phyloP scores from a whole-genome alignment of 2,329 filamentous ascomycete genomes.

The Fusarium pseudonygamai region DNA sequence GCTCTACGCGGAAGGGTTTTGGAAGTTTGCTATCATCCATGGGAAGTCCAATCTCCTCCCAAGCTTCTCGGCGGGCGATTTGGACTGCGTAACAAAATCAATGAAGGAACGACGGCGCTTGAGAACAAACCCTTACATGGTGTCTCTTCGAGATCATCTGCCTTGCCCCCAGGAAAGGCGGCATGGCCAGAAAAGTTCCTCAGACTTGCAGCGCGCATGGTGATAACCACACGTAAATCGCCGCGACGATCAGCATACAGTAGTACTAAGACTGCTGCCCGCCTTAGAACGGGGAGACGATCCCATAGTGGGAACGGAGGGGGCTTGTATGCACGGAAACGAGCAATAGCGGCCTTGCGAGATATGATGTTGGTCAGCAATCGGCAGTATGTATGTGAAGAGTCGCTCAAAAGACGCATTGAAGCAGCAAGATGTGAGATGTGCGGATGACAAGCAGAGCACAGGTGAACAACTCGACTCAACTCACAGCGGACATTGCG shows the following conservation, averaged over 20 bases:
- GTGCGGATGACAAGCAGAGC: neutral
- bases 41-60: slow-evolving; percentile 92
- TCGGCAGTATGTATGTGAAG: slow-evolving; percentile 1
- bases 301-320: slow-evolving; percentile 72
- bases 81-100: slow-evolving; percentile 63
- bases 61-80: slow-evolving; percentile 88
- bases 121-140: slow-evolving; percentile 58
- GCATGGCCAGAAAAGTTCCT: slow-evolving; percentile 84
- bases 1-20: slow-evolving; percentile 82
- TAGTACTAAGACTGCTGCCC: slow-evolving; percentile 88
- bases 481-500: slow-evolving; percentile 63
- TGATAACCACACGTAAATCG: slow-evolving; percentile 77
- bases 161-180: slow-evolving; percentile 84
- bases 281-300: slow-evolving; percentile 67
- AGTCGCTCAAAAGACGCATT: slow-evolving; percentile 26
- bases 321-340: slow-evolving; percentile 68
- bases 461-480: neutral
- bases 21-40: slow-evolving; percentile 75
- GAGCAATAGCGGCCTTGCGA: slow-evolving; percentile 65
- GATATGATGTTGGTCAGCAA: slow-evolving; percentile 32
- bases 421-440: neutral
- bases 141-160: slow-evolving; percentile 65
- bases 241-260: slow-evolving; percentile 86
- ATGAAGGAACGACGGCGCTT: neutral
- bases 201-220: slow-evolving; percentile 71